These are phyloP conservation scores for Houttuynia cordata DNA, from an alignment of 164 flowering plant genomes.

Conservation along the genomic window DNA sequence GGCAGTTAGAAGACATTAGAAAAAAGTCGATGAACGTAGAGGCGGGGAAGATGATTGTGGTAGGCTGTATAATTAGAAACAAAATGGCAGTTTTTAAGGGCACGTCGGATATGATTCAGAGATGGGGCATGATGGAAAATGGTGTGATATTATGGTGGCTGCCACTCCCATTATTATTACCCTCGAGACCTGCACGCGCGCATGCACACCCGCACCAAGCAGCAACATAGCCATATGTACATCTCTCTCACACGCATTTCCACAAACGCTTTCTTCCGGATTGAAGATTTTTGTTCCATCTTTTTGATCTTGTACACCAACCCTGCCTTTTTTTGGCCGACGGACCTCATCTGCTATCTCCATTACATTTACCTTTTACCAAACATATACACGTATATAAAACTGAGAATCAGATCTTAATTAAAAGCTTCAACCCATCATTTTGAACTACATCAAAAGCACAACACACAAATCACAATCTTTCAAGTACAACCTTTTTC, in stretches of 20 bases:
- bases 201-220: constrained; percentile 24
- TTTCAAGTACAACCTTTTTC: background rate
- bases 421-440: constrained; percentile 15
- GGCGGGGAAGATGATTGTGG: constrained; percentile 1
- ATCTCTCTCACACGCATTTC: constrained; percentile 2
- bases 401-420: constrained; percentile 6
- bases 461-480: constrained; percentile 5
- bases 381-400: background rate
- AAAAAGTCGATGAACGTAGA: background rate
- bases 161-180: constrained; percentile 18
- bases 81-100: constrained; percentile 14
- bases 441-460: constrained; percentile 8
- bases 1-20: too few relatives aligned
- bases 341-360: background rate
- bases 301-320: background rate
- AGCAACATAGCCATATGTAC: background rate
- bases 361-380: background rate
- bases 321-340: background rate
- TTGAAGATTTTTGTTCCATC: background rate
- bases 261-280: background rate
- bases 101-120: constrained; percentile 16
- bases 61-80: background rate
- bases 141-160: constrained; percentile 14
- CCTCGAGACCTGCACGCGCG: constrained; percentile 23
- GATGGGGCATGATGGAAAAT: constrained; percentile 11